Evolutionary conservation across 306 rosid species (phyloP).

Genomic region (Acacia acuminata): DNA sequence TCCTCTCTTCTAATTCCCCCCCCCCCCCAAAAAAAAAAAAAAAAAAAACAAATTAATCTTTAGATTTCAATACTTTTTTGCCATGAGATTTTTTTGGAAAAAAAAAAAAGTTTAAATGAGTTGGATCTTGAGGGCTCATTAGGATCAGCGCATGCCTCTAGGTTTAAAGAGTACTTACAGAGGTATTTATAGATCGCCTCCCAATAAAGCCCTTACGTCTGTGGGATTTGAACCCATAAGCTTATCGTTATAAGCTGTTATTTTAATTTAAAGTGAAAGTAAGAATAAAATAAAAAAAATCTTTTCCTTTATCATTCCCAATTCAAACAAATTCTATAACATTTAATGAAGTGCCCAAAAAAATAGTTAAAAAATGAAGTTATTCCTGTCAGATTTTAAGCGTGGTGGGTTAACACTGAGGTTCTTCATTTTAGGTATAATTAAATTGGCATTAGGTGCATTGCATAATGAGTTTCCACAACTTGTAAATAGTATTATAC

Average conservation of each 20-base stretch:
- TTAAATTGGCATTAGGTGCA: background rate
- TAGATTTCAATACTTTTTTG: background rate
- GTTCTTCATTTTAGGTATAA: background rate
- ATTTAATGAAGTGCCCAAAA: background rate
- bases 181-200: too few relatives aligned
- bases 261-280: background rate
- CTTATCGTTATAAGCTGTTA: fast-evolving
- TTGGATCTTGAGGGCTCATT: too few relatives aligned
- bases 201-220: fast-evolving
- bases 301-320: background rate
- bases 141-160: too few relatives aligned
- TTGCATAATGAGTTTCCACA: background rate
- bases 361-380: background rate
- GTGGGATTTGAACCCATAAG: too few relatives aligned
- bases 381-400: background rate
- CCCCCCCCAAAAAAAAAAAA: too few relatives aligned
- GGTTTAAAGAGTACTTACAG: fast-evolving
- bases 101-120: too few relatives aligned
- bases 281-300: too few relatives aligned
- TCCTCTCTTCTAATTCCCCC: background rate
- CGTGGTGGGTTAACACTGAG: background rate
- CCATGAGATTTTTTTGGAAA: too few relatives aligned
- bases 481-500: background rate
- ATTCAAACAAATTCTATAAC: background rate
- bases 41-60: too few relatives aligned